phyloP scores from a whole-genome alignment of 441 rosid genomes.

The Hypseocharis bilobata region DNA sequence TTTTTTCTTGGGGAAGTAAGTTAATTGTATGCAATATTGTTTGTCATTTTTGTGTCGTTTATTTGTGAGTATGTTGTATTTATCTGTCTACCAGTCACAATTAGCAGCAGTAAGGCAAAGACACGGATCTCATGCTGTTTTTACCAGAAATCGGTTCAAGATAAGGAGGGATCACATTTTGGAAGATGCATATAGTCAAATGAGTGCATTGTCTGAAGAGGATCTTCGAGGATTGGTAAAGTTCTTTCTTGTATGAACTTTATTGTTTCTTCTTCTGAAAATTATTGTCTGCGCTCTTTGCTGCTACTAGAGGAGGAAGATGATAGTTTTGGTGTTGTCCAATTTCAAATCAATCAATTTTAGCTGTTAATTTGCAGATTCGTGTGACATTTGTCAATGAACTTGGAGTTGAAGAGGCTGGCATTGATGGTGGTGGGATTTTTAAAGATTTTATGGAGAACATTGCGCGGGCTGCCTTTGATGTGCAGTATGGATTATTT shows the following conservation, averaged over 20 bases:
- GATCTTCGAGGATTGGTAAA: conserved; percentile 87
- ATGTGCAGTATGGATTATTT: conserved; percentile 92
- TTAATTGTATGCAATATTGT: conserved; percentile 3
- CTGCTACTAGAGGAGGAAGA: not conserved
- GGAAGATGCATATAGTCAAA: conserved; percentile 96
- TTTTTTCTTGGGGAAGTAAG: not conserved
- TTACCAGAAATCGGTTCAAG: conserved; percentile 74
- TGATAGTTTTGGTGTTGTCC: conserved; percentile 14
- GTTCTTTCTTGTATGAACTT: conserved; percentile 20
- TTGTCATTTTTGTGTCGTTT: conserved; percentile 12
- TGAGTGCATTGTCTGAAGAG: conserved; percentile 89
- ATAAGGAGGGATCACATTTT: conserved; percentile 86
- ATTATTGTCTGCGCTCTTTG: conserved; percentile 17
- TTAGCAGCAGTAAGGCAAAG: conserved; percentile 62
- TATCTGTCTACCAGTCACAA: conserved; percentile 51
- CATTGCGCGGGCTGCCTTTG: conserved; percentile 90
- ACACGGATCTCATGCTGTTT: conserved; percentile 63
- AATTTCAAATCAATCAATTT: conserved; percentile 11
- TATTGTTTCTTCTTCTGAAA: conserved; percentile 1
- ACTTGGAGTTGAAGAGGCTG: conserved; percentile 99
- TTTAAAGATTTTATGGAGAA: conserved; percentile 99
- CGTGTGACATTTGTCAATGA: conserved; percentile 94
- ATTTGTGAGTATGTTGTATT: conserved; percentile 12
- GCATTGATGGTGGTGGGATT: conserved; percentile 98
- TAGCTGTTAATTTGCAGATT: conserved; percentile 48